phyloP scores from a whole-genome alignment of 208 protist genomes.

The Angomonas ambiguus region DNA sequence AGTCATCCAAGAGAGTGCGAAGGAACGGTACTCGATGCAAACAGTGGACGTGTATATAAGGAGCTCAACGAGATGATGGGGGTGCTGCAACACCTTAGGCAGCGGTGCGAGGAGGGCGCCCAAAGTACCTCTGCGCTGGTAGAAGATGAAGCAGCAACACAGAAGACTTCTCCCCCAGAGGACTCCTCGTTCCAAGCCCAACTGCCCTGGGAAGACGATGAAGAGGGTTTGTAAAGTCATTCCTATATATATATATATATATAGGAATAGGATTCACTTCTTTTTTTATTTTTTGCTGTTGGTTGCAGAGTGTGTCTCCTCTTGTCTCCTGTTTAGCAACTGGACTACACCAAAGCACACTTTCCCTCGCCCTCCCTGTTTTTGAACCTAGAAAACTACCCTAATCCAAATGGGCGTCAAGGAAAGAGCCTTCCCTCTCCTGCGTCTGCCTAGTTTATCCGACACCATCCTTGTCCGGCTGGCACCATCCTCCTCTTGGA shows the following conservation, averaged over 20 bases:
- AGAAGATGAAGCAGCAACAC: not conserved
- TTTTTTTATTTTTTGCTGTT: not conserved
- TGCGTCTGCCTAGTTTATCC: not conserved
- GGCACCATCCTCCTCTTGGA: not conserved
- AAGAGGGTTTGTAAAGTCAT: not conserved
- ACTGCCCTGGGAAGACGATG: constrained; percentile 35
- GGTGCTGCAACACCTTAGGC: constrained; percentile 21
- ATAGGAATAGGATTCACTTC: not conserved
- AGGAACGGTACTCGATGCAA: constrained; percentile 30
- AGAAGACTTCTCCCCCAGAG: constrained; percentile 7
- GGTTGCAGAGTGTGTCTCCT: no score
- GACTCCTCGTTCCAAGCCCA: constrained; percentile 32
- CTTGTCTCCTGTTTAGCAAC: no score
- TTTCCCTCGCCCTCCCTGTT: not conserved
- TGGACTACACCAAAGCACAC: no score
- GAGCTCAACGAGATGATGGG: not conserved
- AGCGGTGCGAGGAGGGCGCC: constrained; percentile 28
- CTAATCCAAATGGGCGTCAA: constrained; percentile 4
- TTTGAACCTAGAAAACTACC: no score
- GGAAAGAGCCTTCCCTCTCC: constrained; percentile 1
- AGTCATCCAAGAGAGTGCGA: constrained; percentile 23
- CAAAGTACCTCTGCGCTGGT: constrained; percentile 15
- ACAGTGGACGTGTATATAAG: constrained; percentile 7
- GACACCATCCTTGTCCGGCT: not conserved
- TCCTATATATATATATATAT: not conserved